Evolutionary conservation across 768 basidiomycete genomes (phyloP).

Genomic region (Coprinellus micaceus): DNA sequence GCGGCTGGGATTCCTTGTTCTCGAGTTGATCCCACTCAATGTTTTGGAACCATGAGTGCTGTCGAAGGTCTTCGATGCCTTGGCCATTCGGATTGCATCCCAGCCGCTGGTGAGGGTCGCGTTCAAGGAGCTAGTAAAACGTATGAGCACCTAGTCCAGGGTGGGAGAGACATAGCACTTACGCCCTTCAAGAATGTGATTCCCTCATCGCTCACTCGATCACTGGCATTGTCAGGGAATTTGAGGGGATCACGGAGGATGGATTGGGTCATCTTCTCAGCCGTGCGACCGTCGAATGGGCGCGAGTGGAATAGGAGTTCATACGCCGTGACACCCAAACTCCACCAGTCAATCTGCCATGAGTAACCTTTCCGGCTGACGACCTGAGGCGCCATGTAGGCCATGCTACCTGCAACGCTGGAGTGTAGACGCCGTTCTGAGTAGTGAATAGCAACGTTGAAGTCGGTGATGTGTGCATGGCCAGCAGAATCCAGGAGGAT

Average conservation of each 20-base stretch:
- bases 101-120: slow-evolving; percentile 71
- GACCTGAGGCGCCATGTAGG: slow-evolving; percentile 99
- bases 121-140: slow-evolving; percentile 69
- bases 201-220: slow-evolving; percentile 62
- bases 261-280: slow-evolving; percentile 83
- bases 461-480: slow-evolving; percentile 96
- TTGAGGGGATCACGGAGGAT: slow-evolving; percentile 77
- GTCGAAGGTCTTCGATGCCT: slow-evolving; percentile 74
- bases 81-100: slow-evolving; percentile 71
- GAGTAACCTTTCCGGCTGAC: slow-evolving; percentile 88
- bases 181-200: slow-evolving; percentile 67
- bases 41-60: slow-evolving; percentile 79
- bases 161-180: slow-evolving; percentile 22
- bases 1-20: slow-evolving; percentile 67
- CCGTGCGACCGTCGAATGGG: slow-evolving; percentile 87
- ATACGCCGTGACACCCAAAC: slow-evolving; percentile 84
- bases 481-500: slow-evolving; percentile 90
- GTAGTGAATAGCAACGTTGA: slow-evolving; percentile 98
- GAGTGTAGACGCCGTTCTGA: slow-evolving; percentile 85
- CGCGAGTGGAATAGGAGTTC: slow-evolving; percentile 82
- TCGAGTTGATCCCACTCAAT: slow-evolving; percentile 81
- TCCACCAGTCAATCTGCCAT: slow-evolving; percentile 95
- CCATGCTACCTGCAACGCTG: slow-evolving; percentile 96
- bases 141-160: slow-evolving; percentile 15
- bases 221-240: slow-evolving; percentile 68